Base-by-base conservation (phyloP, 768 basidiomycete genomes). In the Russula sp. region DNA sequence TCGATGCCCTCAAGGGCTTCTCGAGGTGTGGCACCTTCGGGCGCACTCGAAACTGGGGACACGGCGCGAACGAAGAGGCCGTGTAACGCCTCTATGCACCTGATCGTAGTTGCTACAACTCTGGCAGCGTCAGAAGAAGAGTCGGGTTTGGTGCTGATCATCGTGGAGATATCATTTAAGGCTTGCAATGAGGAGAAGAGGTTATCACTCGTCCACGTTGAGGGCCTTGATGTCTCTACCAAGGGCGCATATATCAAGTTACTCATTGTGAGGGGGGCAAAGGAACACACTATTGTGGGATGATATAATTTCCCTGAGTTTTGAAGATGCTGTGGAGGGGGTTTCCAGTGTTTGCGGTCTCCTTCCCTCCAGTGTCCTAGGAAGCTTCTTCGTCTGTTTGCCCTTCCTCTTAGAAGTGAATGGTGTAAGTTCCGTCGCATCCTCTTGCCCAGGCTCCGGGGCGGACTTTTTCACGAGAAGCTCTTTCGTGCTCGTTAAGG, bases 111-210 rank as follows among this genome's bases (percentile, higher is more conserved):
- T 0, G 51, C 47, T 14, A 22, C 55, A 16, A 59, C 38, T 32
- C 29, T n/a, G 2, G 25, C 20, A 14, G 39, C 20, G 18, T 63
- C 56, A 0, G 51, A 16, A 8, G 32, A 35, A 20, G 39, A 25
- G 18, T 9, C 5, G 8, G 57, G 29, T 16, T 41, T 56, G 7
- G 43, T 42, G 7, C 29, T 10, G 29, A 42, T 7, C 18, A 4
- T 11, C 3, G 53, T 25, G 6, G 58, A 29, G 42, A 56, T 36
- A 13, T 18, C 34, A 16, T 65, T 53, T 16, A 65, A 39, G 6
- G 49, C 34, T 7, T 53, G 63, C 2, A 65, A 50, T 16, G 62
- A 64, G 5, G 65, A 55, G 42, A 65, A 59, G 55, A 65, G 52
- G 1, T 18, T 42, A 22, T 18, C 16, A 7, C 36, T 51, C 20